Evolutionary conservation across 495 filamentous ascomycete genomes (phyloP).

Genomic region (Aspergillus carlsbadensis): DNA sequence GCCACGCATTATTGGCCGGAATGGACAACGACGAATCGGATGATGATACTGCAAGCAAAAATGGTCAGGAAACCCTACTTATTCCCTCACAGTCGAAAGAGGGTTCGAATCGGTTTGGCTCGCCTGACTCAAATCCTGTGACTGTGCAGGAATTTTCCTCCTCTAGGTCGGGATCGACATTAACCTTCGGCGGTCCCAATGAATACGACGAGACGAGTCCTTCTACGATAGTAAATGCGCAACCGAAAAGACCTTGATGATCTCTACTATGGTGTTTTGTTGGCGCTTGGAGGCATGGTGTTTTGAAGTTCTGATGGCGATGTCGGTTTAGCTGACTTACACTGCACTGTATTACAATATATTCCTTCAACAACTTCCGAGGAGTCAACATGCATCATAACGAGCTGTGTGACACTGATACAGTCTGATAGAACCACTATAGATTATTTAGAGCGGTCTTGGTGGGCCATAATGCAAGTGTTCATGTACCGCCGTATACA

Average conservation of each 20-base stretch:
- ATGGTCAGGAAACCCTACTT: neutral
- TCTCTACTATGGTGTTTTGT: neutral
- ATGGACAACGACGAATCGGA: constrained; percentile 37
- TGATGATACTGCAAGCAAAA: constrained; percentile 20
- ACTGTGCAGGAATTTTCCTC: constrained; percentile 10
- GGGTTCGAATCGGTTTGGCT: constrained; percentile 17
- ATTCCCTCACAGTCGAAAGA: constrained; percentile 24
- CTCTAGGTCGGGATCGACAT: constrained; percentile 15
- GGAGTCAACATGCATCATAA: neutral
- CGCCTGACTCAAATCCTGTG: constrained; percentile 22
- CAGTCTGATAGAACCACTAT: too few species aligned
- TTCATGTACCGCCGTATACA: constrained; percentile 19
- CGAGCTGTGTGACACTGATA: too few species aligned
- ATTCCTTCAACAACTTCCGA: neutral
- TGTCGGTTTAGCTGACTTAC: neutral
- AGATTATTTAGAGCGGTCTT: too few species aligned
- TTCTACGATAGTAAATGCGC: constrained; percentile 13
- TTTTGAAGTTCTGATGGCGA: neutral
- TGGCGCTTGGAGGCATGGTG: constrained; percentile 12
- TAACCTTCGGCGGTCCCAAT: constrained; percentile 16
- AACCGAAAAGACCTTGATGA: constrained; percentile 13
- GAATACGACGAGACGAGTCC: constrained; percentile 15
- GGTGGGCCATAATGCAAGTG: constrained; percentile 12
- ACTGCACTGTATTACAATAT: constrained; percentile 2
- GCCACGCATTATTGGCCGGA: constrained; percentile 34